These are phyloP conservation scores for Gossypium turneri DNA, from an alignment of 345 rosid genomes.

Conservation along the genomic window DNA sequence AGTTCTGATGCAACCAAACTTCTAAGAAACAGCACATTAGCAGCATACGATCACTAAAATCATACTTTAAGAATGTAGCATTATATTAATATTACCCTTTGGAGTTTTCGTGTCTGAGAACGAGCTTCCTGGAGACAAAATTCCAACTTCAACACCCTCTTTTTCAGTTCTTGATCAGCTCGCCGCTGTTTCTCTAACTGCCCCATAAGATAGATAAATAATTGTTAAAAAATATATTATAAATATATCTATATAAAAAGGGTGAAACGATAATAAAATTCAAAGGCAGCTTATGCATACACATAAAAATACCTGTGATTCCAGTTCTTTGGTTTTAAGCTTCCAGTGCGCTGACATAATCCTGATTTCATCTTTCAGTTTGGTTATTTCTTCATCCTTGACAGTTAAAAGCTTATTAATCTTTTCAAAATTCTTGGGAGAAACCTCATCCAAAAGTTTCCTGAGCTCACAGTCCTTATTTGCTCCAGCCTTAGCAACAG, in stretches of 20 bases:
- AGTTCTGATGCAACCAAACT: not conserved
- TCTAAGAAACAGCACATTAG: not conserved
- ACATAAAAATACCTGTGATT: conserved; percentile 57
- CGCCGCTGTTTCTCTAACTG: conserved; percentile 86
- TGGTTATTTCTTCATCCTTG: conserved; percentile 73
- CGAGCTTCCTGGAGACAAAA: conserved; percentile 90
- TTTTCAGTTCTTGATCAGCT: conserved; percentile 81
- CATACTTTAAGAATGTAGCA: not conserved
- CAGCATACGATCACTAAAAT: not conserved
- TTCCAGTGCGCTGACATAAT: conserved; percentile 85
- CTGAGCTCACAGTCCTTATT: conserved; percentile 52
- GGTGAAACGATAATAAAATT: not conserved
- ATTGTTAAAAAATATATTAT: conserved; percentile 1
- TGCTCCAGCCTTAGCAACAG: conserved; percentile 46
- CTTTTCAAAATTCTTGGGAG: conserved; percentile 64
- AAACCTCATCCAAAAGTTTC: conserved; percentile 54
- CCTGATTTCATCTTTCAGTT: conserved; percentile 68
- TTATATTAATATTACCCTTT: conserved; percentile 43
- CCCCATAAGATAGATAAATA: conserved; percentile 16
- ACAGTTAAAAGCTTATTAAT: conserved; percentile 47
- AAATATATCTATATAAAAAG: not conserved
- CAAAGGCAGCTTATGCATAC: not conserved
- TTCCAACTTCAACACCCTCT: conserved; percentile 81
- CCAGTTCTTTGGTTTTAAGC: conserved; percentile 70
- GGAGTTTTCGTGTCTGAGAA: conserved; percentile 75